A percentile compares a stretch with the other conserved stretches of the same genome.
Evolutionary conservation across 352 stramenopile genomes (phyloP).

Genomic region (Phytophthora pisi): DNA sequence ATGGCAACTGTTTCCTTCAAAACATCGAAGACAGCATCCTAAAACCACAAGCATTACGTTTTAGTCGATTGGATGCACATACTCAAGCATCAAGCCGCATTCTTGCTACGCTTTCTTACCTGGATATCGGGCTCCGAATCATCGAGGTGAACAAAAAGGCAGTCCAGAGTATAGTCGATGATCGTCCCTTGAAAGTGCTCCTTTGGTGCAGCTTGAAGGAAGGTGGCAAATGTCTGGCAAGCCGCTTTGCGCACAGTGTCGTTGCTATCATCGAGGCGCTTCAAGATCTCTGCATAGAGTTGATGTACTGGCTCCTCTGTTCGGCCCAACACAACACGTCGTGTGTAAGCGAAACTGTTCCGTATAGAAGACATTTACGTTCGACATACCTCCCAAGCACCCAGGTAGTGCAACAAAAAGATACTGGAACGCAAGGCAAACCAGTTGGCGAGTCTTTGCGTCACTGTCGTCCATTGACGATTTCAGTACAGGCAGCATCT

Average conservation of each 20-base stretch:
- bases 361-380: neutral
- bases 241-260: constrained; percentile 88
- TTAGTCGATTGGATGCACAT: neutral
- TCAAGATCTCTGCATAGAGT: constrained; percentile 92
- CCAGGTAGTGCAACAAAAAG: constrained; percentile 83
- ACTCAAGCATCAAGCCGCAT: neutral
- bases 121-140: constrained; percentile 89
- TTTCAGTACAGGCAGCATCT: constrained; percentile 90
- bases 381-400: constrained; percentile 64
- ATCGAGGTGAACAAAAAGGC: constrained; percentile 92
- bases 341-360: constrained; percentile 4
- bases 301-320: constrained; percentile 91
- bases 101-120: constrained; percentile 32
- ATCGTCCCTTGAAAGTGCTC: constrained; percentile 89
- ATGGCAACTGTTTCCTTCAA: constrained; percentile 69
- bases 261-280: constrained; percentile 92
- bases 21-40: constrained; percentile 76
- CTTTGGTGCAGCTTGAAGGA: constrained; percentile 84
- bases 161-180: constrained; percentile 91
- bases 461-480: constrained; percentile 89
- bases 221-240: constrained; percentile 88
- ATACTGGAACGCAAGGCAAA: constrained; percentile 89
- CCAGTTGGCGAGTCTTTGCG: constrained; percentile 87
- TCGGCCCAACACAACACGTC: constrained; percentile 1
- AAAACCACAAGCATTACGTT: neutral